These are phyloP conservation scores for Solanum sitiens DNA, from an alignment of 257 asterid genomes.

Conservation along the genomic window DNA sequence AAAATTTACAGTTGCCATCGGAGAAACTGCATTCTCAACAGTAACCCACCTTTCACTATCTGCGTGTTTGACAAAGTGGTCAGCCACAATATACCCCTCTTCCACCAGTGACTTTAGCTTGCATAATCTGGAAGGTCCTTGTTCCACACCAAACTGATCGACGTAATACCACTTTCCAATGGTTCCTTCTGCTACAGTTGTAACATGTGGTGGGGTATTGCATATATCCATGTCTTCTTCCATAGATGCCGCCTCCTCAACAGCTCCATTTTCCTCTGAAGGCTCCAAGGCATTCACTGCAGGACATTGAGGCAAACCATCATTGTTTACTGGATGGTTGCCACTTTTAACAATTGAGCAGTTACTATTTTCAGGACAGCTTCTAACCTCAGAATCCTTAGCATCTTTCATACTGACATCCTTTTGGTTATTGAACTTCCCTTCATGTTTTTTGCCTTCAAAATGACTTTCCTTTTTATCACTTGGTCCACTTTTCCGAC, in stretches of 20 bases:
- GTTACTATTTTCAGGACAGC: slow-evolving; percentile 23
- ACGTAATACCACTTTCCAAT: slow-evolving; percentile 86
- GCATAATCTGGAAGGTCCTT: slow-evolving; percentile 75
- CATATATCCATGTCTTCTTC: slow-evolving; percentile 99
- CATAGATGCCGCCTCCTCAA: slow-evolving; percentile 79
- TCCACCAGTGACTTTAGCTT: slow-evolving; percentile 68
- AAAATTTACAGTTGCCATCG: slow-evolving; percentile 49
- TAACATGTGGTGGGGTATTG: slow-evolving; percentile 91
- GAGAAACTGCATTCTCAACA: slow-evolving; percentile 91
- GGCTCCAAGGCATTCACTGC: slow-evolving; percentile 23
- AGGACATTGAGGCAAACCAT: slow-evolving; percentile 30
- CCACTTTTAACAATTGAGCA: slow-evolving; percentile 28
- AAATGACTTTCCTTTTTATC: slow-evolving; percentile 42
- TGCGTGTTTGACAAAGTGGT: slow-evolving; percentile 78
- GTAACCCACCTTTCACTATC: slow-evolving; percentile 94
- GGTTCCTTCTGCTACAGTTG: slow-evolving; percentile 41
- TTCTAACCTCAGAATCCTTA: slow-evolving; percentile 48
- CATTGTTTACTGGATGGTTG: slow-evolving; percentile 11
- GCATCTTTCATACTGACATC: slow-evolving; percentile 36
- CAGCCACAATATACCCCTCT: slow-evolving; percentile 82
- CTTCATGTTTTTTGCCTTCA: slow-evolving; percentile 56
- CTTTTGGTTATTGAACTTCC: slow-evolving; percentile 36
- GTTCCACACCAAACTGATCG: slow-evolving; percentile 69
- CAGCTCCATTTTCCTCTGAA: slow-evolving; percentile 45
- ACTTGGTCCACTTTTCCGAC: slow-evolving; percentile 37